Evolutionary conservation across 2,329 filamentous ascomycete genomes (phyloP), one percentile per base, ranked within the genome.

Genomic region (Phaeosphaeria sp.): DNA sequence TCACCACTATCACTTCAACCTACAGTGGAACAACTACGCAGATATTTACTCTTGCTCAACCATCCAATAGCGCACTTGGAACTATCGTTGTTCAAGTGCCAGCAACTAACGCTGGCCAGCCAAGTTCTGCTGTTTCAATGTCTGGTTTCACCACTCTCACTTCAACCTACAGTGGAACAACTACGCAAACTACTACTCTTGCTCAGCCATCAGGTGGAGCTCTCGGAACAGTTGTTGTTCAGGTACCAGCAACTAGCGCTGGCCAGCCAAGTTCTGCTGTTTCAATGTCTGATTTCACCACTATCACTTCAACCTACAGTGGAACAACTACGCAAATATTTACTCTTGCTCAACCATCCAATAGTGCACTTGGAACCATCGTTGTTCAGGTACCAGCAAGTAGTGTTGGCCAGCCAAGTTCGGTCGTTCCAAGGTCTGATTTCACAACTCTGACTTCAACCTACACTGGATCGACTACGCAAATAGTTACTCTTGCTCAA

Each of bases 371-470:
- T 20, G 42, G 42, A 21, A 46, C 42, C 9, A 22, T 46, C n/a
- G 13, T 43, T 43, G 41, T 43, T 6, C 41, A 43, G n/a, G n/a
- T 43, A 7, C 41, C 41, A 18, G 17, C 41, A 18, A 52, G 33
- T 17, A 33, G n/a, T 17, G 42, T 20, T 1, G 50, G 23, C 6
- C 41, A 46, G n/a, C 36, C 17, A n/a, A 43, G 22, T 39, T 11
- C 42, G 7, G 25, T 15, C 17, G 23, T 22, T n/a, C 6, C 33
- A 10, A n/a, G 36, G 13, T 6, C 42, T 36, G 7, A 11, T 2
- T 52, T 33, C 33, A 52, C 41, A 6, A 52, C 50, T 25, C 1
- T 52, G 3, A 52, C 50, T 10, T 52, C 50, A n/a, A 20, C 44
- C 10, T 52, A 52, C 50, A 6, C 22, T 15, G 50, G 50, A 13